phyloP scores from a whole-genome alignment of 352 stramenopile species.

The Phytophthora kernoviae region DNA sequence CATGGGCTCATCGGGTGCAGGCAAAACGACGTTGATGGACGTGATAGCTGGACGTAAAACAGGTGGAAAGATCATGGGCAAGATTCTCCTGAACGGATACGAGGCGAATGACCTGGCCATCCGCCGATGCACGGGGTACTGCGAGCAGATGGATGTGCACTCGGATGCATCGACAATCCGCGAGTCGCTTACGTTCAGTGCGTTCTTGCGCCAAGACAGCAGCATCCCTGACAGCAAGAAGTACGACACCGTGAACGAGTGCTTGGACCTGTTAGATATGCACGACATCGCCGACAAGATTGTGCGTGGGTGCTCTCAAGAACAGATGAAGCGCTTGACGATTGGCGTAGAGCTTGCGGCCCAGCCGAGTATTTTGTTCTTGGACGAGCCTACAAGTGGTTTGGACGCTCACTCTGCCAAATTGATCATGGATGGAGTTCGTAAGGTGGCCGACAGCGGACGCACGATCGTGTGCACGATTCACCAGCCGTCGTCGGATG shows the following conservation, averaged over 20 bases:
- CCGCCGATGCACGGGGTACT: slow-evolving; percentile 18
- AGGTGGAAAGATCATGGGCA: slow-evolving; percentile 59
- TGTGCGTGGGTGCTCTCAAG: slow-evolving; percentile 29
- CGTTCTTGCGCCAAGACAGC: slow-evolving; percentile 52
- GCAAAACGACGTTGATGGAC: slow-evolving; percentile 88
- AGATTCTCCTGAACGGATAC: slow-evolving; percentile 49
- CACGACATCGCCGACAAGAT: slow-evolving; percentile 44
- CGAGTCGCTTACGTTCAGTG: slow-evolving; percentile 85
- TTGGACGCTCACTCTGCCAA: slow-evolving; percentile 83
- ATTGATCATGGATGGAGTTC: slow-evolving; percentile 76
- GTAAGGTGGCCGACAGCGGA: slow-evolving; percentile 71
- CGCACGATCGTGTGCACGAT: slow-evolving; percentile 88
- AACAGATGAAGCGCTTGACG: slow-evolving; percentile 54
- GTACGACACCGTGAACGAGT: slow-evolving; percentile 39
- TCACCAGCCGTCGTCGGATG: slow-evolving; percentile 87
- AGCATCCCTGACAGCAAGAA: slow-evolving; percentile 29
- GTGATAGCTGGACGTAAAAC: slow-evolving; percentile 80
- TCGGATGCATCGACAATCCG: slow-evolving; percentile 31
- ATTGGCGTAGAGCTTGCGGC: slow-evolving; percentile 71
- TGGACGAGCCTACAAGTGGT: slow-evolving; percentile 74
- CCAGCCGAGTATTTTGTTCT: slow-evolving; percentile 83
- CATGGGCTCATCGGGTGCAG: slow-evolving; percentile 74
- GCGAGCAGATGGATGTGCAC: slow-evolving; percentile 40
- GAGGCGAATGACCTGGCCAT: slow-evolving; percentile 29
- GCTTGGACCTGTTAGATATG: slow-evolving; percentile 41